Base-by-base conservation (phyloP, 345 rosid species). In the Arabis hirsuta region DNA sequence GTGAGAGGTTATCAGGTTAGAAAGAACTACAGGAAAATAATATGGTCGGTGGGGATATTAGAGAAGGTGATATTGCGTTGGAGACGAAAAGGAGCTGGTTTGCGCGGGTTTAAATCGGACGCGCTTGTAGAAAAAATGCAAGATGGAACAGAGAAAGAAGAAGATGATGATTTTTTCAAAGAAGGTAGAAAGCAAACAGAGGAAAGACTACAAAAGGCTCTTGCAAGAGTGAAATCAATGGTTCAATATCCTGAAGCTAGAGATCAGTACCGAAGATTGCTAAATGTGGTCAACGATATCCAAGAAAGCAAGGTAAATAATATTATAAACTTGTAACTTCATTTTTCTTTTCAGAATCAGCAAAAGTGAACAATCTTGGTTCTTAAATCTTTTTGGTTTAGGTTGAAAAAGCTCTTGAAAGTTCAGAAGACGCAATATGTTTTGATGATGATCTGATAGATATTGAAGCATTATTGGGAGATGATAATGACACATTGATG, bases 1-100 rank as follows among this genome's bases (percentile, higher is more conserved):
- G 87, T 89, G 29, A 89, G 98, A 81, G 97, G 98, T 46, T 87
- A 90, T 82, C 94, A 93, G 76, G 91, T 89, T 22, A 86, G 98
- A 80, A 91, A 86, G 79, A 86, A 83, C 81, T 79, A 85, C 79
- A 84, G 76, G 76, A 91, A 89, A 78, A 87, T 94, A 50, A 64
- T 76, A n/a, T 91, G 97, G 98, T 89, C 96, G 0, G 96, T 94
- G 12, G 97, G 98, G 81, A 89, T 91, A 74, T 2, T 91, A 74
- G 97, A 91, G 82, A 94, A 94, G 71, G 82, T 89, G 56, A 94
- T 94, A 73, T 66, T 94, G 79, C 92, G 96, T n/a, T 91, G 98
- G 97, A 89, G 95, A 78, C 76, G 97, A 44, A 93, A 85, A 85
- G 79, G 98, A 82, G 81, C 85, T 45, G 98, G 98, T 55, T 77